Evolutionary conservation across 768 basidiomycete species (phyloP).

Genomic region (Boletus subparvulus): DNA sequence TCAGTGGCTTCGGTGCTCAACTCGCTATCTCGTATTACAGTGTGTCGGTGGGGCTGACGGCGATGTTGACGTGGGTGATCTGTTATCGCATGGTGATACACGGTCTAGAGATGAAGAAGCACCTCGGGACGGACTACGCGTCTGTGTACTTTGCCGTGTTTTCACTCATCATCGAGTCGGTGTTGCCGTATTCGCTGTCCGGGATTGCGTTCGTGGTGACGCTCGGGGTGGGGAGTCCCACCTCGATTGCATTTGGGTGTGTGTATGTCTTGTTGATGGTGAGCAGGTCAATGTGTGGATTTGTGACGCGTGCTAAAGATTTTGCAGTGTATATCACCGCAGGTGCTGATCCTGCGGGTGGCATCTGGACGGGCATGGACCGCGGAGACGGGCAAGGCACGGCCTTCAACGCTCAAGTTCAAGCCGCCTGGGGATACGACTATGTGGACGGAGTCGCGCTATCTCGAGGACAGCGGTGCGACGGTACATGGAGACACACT

Average conservation of each 20-base stretch:
- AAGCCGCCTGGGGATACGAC: neutral
- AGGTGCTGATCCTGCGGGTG: conserved; percentile 26
- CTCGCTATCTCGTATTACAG: conserved; percentile 23
- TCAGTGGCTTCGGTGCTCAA: conserved; percentile 8
- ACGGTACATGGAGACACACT: neutral
- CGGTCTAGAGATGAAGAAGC: conserved; percentile 7
- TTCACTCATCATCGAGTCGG: conserved; percentile 23
- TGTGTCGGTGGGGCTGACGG: conserved; percentile 21
- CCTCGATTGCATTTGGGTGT: conserved; percentile 13
- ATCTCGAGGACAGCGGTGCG: neutral
- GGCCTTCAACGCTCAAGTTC: conserved; percentile 15
- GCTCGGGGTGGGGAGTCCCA: conserved; percentile 17
- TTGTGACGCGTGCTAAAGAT: neutral
- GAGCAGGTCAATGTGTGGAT: neutral
- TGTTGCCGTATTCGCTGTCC: conserved; percentile 26
- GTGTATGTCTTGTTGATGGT: conserved; percentile 29
- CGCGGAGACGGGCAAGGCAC: conserved; percentile 6
- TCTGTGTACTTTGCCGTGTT: conserved; percentile 18
- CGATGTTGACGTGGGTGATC: conserved; percentile 19
- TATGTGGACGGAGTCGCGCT: neutral
- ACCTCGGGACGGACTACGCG: conserved; percentile 22
- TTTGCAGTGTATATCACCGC: conserved; percentile 25
- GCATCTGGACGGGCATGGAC: conserved; percentile 19
- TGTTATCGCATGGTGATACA: conserved; percentile 18
- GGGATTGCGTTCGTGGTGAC: conserved; percentile 26